These are phyloP conservation scores for Chlamydomonas sp. DNA, from an alignment of 139 green algal genomes.

Conservation along the genomic window DNA sequence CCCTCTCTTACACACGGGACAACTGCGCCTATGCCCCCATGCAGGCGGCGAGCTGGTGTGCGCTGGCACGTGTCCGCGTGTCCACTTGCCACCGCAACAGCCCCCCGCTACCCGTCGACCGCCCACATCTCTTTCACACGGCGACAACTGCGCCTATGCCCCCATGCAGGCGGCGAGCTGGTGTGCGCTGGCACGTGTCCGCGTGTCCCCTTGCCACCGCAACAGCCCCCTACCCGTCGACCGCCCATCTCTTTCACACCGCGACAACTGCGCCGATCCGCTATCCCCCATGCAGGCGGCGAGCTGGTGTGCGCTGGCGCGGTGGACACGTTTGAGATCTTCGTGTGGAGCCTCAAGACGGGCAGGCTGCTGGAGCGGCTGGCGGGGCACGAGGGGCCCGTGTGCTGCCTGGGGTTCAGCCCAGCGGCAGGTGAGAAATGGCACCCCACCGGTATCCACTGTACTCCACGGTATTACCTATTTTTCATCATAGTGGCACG, in stretches of 20 bases:
- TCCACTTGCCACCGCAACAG: too few relatives aligned
- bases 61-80: too few relatives aligned
- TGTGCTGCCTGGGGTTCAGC: conserved; percentile 87
- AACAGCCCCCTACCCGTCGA: too few relatives aligned
- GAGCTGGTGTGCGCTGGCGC: conserved; percentile 87
- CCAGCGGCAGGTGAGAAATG: conserved; percentile 38
- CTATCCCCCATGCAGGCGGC: neutral
- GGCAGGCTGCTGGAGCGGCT: conserved; percentile 94
- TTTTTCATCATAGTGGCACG: too few relatives aligned
- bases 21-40: too few relatives aligned
- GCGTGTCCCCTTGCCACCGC: too few relatives aligned
- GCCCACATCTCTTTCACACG: too few relatives aligned
- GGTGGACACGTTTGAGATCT: conserved; percentile 92
- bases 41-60: neutral
- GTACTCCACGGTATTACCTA: too few relatives aligned
- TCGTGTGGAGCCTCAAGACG: conserved; percentile 93
- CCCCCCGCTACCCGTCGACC: too few relatives aligned
- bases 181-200: conserved; percentile 87
- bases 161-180: conserved; percentile 66
- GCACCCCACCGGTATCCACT: conserved; percentile 25
- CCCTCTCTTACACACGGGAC: too few relatives aligned
- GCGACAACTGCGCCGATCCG: too few relatives aligned
- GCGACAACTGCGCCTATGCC: too few relatives aligned
- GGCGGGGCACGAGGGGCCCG: conserved; percentile 91
- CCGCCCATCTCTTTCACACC: conserved; percentile 11